Percentiles rank a stretch among this genome's conserved stretches.
phyloP scores from a whole-genome alignment of 805 yeast genomes.

The Ogataea salicorniae region DNA sequence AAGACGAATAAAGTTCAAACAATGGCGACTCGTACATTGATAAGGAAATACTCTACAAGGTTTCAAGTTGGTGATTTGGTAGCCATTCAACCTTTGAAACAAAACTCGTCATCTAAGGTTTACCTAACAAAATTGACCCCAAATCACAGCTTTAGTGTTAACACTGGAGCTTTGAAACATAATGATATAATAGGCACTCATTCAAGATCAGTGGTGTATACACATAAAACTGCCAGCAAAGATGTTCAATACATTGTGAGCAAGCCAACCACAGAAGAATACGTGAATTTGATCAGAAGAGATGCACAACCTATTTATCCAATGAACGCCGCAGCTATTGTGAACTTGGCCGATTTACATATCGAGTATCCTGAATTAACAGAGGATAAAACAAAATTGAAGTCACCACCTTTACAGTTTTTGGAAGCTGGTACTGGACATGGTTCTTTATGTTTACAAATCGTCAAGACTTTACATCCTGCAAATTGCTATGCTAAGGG shows the following conservation, averaged over 20 bases:
- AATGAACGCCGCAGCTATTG: constrained; percentile 44
- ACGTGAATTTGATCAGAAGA: constrained; percentile 34
- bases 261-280: constrained; percentile 43
- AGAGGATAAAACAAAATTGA: constrained; percentile 6
- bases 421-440: constrained; percentile 55
- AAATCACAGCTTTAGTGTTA: constrained; percentile 16
- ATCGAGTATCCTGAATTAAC: constrained; percentile 33
- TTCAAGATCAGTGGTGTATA: constrained; percentile 31
- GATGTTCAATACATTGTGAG: constrained; percentile 30
- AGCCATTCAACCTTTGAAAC: constrained; percentile 24
- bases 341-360: constrained; percentile 41
- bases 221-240: constrained; percentile 8
- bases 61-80: constrained; percentile 31
- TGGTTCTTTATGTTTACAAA: constrained; percentile 44
- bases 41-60: constrained; percentile 12
- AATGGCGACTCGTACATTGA: background rate
- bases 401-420: constrained; percentile 32
- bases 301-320: constrained; percentile 50
- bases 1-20: background rate
- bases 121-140: constrained; percentile 28
- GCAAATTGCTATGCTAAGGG: constrained; percentile 34
- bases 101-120: constrained; percentile 18
- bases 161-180: constrained; percentile 31
- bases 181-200: constrained; percentile 34
- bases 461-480: constrained; percentile 38